Percentiles rank a stretch among this genome's conserved stretches.
These are phyloP conservation scores for Vanderwaltozyma yarrowii DNA, from an alignment of 805 yeast species.

Conservation along the genomic window DNA sequence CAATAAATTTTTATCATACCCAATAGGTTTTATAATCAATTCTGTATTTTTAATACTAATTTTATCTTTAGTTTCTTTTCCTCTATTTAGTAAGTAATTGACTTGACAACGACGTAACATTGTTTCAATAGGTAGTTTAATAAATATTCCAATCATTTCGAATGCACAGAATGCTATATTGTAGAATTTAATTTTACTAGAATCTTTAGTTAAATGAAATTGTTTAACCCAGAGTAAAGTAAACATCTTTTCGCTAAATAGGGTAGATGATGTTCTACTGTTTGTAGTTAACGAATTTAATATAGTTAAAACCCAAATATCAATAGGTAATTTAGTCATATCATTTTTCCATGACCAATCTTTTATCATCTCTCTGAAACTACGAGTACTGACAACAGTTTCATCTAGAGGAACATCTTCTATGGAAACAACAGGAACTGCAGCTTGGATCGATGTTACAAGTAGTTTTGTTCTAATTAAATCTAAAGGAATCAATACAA, in stretches of 20 bases:
- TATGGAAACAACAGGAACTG: constrained; percentile 3
- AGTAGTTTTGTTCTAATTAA: constrained; percentile 69
- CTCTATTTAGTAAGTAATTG: constrained; percentile 39
- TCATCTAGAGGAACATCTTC: constrained; percentile 11
- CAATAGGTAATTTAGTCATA: constrained; percentile 43
- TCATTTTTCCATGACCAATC: constrained; percentile 32
- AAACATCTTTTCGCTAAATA: constrained; percentile 33
- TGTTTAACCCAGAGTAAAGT: constrained; percentile 27
- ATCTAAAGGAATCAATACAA: constrained; percentile 70
- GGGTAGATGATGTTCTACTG: constrained; percentile 18
- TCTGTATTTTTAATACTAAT: constrained; percentile 25
- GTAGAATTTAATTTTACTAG: constrained; percentile 58
- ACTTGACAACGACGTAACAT: constrained; percentile 77
- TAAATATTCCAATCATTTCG: constrained; percentile 44
- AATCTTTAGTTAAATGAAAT: constrained; percentile 36
- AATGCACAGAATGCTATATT: constrained; percentile 12
- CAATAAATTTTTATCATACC: constrained; percentile 32
- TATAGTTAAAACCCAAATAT: constrained; percentile 56
- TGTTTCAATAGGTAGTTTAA: constrained; percentile 82
- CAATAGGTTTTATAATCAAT: constrained; percentile 49
- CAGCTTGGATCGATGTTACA: constrained; percentile 46
- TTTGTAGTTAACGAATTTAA: constrained; percentile 47
- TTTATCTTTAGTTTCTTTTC: constrained; percentile 1
- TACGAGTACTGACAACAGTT: constrained; percentile 31
- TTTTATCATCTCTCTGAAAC: constrained; percentile 59